Base-by-base conservation (phyloP, 495 filamentous ascomycete species). In the Halenospora varia region DNA sequence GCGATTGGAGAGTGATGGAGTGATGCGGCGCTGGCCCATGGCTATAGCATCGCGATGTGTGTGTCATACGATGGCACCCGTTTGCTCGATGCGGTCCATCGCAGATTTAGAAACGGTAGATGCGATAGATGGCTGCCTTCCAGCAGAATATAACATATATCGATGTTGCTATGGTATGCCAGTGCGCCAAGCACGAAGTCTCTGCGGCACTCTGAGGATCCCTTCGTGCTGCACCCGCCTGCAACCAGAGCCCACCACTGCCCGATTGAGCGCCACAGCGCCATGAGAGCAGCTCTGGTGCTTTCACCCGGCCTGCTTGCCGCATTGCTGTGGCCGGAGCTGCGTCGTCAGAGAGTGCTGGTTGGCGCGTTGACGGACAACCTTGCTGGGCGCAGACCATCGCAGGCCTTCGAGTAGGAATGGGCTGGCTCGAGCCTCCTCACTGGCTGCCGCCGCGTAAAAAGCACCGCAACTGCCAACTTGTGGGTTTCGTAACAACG, bases 241-340 rank as follows among this genome's bases (percentile, higher is more conserved):
- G 41, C 49, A 1, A n/a, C n/a, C 29, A 13, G 6, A 4, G 29
- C 13, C 29, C 13, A 13, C 29, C 29, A 35, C 18, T 22, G 3
- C 41, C 24, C 22, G n/a, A 41, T 44, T 19, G 51, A 42, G 41
- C 50, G 51, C 51, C 50, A 55, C 51, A 44, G 35, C n/a, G 40
- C 24, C 46, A 15, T 26, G 11, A 25, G 26, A 26, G 3, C 54
- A n/a, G n/a, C n/a, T n/a, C n/a, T n/a, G n/a, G n/a, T 51, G 59
- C 42, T 44, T 57, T 62, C 59, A 57, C 15, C 59, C 59, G 59
- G 54, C n/a, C 59, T 57, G 59, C 49, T 56, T 53, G 54, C 45
- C 54, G 54, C 55, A 62, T 54, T 53, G 19, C 35, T 48, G 47
- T 45, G 8, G 40, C 47, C 58, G 51, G 48, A 53, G 13, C 49